Conservation (phyloP, 306 rosid genomes). For the Trifolium fragiferum region DNA sequence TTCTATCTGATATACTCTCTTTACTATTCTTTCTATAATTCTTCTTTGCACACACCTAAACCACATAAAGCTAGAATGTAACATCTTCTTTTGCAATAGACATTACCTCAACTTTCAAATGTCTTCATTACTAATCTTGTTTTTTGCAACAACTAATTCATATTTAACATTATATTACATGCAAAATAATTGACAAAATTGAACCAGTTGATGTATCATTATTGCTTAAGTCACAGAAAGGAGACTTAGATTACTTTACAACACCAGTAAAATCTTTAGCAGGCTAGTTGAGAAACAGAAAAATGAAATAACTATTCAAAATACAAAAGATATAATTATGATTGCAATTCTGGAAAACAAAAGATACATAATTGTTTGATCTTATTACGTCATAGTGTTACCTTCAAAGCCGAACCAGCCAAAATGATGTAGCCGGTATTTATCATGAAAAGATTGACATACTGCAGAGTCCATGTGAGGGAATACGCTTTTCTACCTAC, state of each 20-base stretch:
- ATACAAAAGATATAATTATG: not conserved
- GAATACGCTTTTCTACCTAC: conserved; percentile 81
- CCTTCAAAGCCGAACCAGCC: conserved; percentile 96
- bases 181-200: not conserved
- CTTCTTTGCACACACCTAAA: not conserved
- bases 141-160: not conserved
- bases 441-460: conserved; percentile 93
- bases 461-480: conserved; percentile 90
- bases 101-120: not conserved
- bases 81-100: not conserved
- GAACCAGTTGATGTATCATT: conserved; percentile 1
- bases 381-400: conserved; percentile 24
- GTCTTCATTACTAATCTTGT: not conserved
- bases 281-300: conserved; percentile 5
- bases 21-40: not conserved
- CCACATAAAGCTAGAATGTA: not conserved
- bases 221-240: conserved; percentile 1
- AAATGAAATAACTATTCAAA: conserved; percentile 15
- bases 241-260: conserved; percentile 1
- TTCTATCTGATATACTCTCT: not conserved
- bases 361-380: not conserved
- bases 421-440: conserved; percentile 84
- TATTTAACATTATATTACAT: not conserved
- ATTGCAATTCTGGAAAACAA: conserved; percentile 2
- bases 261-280: not conserved